phyloP scores from a whole-genome alignment of 192 early-diverging fungal genomes.

The Jimgerdemannia lactiflua region DNA sequence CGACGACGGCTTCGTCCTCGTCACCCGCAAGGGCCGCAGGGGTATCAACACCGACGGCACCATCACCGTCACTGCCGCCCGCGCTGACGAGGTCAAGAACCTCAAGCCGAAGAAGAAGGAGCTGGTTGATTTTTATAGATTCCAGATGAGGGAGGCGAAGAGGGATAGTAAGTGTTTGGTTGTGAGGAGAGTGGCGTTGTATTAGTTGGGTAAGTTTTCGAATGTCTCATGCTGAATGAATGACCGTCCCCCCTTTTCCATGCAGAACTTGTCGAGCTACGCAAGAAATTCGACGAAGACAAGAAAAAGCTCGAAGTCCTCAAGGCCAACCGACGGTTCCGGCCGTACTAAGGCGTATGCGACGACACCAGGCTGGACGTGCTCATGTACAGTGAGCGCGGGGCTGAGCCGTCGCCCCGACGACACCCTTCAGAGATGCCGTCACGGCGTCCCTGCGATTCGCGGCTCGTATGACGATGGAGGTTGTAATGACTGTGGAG shows the following conservation, averaged over 20 bases:
- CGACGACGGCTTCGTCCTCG: conserved; percentile 90
- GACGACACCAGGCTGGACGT: background rate
- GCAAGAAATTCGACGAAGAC: conserved; percentile 93
- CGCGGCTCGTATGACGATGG: too few species aligned
- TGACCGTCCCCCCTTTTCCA: too few species aligned
- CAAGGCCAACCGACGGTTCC: conserved; percentile 79
- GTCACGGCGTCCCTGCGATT: too few species aligned
- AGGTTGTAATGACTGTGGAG: too few species aligned
- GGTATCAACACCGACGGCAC: conserved; percentile 69
- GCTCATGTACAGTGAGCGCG: too few species aligned
- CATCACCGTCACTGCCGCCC: conserved; percentile 57
- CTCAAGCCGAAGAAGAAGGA: conserved; percentile 78
- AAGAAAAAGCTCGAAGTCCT: conserved; percentile 78
- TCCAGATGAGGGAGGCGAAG: conserved; percentile 93
- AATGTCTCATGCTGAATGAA: conserved; percentile 1
- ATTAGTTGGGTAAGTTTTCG: background rate
- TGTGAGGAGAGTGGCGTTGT: background rate
- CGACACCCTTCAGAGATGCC: too few species aligned
- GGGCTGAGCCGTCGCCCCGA: too few species aligned
- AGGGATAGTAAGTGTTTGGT: conserved; percentile 63
- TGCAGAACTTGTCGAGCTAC: conserved; percentile 80
- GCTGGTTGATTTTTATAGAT: conserved; percentile 90
- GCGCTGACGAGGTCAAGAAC: conserved; percentile 49
- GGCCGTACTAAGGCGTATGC: conserved; percentile 65
- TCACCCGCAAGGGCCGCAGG: conserved; percentile 64